phyloP scores from a whole-genome alignment of 75 land plant genomes.

The Selaginella tamariscina region DNA sequence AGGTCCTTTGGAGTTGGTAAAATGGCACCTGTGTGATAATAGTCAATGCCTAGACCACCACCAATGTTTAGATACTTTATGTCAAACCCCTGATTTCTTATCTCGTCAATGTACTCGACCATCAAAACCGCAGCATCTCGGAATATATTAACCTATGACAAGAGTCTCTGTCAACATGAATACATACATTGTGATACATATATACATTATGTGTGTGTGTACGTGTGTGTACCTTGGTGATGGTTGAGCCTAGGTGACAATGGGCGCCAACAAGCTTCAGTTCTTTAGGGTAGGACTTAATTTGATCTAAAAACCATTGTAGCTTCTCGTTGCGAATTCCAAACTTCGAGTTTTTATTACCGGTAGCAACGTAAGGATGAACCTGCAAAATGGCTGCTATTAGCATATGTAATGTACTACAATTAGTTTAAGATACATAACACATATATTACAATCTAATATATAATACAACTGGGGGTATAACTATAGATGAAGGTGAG shows the following conservation, averaged over 20 bases:
- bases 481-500: background rate
- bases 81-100: slow-evolving; percentile 68
- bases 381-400: slow-evolving; percentile 45
- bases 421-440: too few species aligned
- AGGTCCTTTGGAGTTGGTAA: slow-evolving; percentile 93
- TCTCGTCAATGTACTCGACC: slow-evolving; percentile 75
- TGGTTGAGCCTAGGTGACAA: slow-evolving; percentile 95
- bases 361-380: slow-evolving; percentile 95
- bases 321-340: slow-evolving; percentile 92
- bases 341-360: slow-evolving; percentile 94
- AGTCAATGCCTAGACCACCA: slow-evolving; percentile 94
- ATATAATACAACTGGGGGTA: too few species aligned
- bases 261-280: slow-evolving; percentile 86
- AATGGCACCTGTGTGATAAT: slow-evolving; percentile 72
- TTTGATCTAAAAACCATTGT: slow-evolving; percentile 77
- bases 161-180: background rate
- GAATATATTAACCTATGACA: slow-evolving; percentile 68
- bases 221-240: slow-evolving; percentile 54
- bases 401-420: too few species aligned
- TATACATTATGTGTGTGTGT: background rate
- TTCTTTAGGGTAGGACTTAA: slow-evolving; percentile 64
- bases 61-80: slow-evolving; percentile 85
- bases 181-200: background rate
- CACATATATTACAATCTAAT: too few species aligned
- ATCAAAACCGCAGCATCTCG: slow-evolving; percentile 83